Evolutionary conservation across 768 basidiomycete species (phyloP).

Genomic region (Suillus sp.): DNA sequence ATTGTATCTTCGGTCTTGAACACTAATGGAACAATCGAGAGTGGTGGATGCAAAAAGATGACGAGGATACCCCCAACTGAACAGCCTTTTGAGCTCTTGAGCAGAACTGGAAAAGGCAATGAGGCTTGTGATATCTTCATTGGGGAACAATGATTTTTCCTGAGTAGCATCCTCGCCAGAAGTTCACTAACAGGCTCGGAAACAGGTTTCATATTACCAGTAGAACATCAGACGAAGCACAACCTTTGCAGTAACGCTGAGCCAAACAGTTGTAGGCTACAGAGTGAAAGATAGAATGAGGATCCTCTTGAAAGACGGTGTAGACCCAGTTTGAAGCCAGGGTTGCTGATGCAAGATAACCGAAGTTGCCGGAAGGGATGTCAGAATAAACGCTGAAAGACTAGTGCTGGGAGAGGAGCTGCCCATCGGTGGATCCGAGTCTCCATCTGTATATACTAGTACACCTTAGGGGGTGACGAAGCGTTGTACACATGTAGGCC

Average conservation of each 20-base stretch:
- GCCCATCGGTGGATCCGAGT: neutral
- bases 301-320: constrained; percentile 23
- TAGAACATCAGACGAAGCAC: constrained; percentile 23
- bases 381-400: constrained; percentile 26
- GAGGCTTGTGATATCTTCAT: constrained; percentile 25
- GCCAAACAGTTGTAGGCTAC: constrained; percentile 25
- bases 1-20: constrained; percentile 39
- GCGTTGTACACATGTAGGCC: neutral
- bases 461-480: neutral
- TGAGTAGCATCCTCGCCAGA: constrained; percentile 16
- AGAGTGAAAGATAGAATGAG: constrained; percentile 22
- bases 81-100: constrained; percentile 19
- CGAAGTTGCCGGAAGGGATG: constrained; percentile 22
- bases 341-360: constrained; percentile 22
- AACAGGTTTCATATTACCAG: neutral
- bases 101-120: constrained; percentile 20
- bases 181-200: constrained; percentile 6
- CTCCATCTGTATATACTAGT: neutral
- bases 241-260: constrained; percentile 31
- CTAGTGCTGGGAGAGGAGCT: constrained; percentile 24
- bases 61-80: constrained; percentile 25
- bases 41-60: neutral
- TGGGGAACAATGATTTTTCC: constrained; percentile 19
- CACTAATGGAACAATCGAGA: constrained; percentile 27
- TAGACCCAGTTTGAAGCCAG: constrained; percentile 22